Conservation (phyloP, 768 basidiomycete genomes). For the Lactarius quietus region DNA sequence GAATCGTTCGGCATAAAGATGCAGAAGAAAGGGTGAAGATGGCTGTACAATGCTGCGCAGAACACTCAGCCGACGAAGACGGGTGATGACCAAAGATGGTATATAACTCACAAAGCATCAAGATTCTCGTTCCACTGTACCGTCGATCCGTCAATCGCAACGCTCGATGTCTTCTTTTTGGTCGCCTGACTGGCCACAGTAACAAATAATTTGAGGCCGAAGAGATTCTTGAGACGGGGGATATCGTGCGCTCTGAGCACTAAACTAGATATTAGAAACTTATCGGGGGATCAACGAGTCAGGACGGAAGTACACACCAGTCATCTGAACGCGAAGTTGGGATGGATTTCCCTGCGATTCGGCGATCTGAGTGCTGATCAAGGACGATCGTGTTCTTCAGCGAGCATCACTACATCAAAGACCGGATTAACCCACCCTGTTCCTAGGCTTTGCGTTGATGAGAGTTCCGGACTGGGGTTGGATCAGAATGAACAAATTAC, state of each 20-base stretch:
- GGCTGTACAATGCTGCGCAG: neutral
- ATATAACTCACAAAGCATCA: neutral
- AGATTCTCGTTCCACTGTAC: neutral
- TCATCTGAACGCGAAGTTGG: neutral
- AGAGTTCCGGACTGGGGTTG: neutral
- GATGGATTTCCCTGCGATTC: neutral
- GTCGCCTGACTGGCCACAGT: neutral
- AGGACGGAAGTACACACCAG: neutral
- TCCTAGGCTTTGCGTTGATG: neutral
- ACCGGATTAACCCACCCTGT: neutral
- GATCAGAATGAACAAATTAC: neutral
- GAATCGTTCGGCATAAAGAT: neutral
- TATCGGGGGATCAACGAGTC: neutral
- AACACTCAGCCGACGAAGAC: neutral
- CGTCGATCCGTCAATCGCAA: neutral
- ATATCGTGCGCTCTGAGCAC: neutral
- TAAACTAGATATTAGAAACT: neutral
- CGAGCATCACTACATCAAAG: neutral
- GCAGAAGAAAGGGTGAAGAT: neutral
- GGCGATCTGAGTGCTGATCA: neutral
- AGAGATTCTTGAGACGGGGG: neutral
- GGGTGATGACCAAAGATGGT: neutral
- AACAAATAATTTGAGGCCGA: neutral
- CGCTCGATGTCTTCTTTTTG: neutral
- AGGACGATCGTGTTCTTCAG: neutral